These are phyloP conservation scores for Chlamydomonas incerta DNA, from an alignment of 139 green algal species.

Conservation along the genomic window DNA sequence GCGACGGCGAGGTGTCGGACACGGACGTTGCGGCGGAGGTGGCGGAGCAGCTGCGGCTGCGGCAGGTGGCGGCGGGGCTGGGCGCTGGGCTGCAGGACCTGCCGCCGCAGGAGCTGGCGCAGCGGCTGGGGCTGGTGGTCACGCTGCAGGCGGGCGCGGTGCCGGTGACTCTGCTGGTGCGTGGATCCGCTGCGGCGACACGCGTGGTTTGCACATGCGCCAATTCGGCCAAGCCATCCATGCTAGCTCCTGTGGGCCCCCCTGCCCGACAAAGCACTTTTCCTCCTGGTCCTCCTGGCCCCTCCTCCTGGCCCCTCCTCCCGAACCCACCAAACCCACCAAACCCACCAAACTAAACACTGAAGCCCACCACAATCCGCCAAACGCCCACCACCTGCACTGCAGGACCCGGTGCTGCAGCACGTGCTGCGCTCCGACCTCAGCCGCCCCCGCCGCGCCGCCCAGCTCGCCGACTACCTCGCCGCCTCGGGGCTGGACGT, in stretches of 20 bases:
- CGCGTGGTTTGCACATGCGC: no score
- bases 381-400: no score
- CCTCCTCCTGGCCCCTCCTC: no score
- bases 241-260: no score
- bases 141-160: neutral
- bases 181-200: no score
- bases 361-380: no score
- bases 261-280: no score
- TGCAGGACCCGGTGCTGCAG: constrained; percentile 15
- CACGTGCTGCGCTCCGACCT: constrained; percentile 13
- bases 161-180: neutral
- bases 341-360: no score
- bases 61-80: neutral
- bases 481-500: neutral
- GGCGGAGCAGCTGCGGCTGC: neutral
- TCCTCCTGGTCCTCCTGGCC: no score
- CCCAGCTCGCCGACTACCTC: neutral
- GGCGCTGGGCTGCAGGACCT: neutral
- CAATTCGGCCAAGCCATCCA: no score
- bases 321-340: no score
- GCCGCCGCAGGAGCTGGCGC: neutral
- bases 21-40: neutral
- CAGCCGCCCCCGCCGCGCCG: neutral
- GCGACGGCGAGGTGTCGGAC: neutral
- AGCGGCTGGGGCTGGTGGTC: neutral